These are phyloP conservation scores for Malassezia equina DNA, from an alignment of 1,284 basidiomycete genomes.

Conservation along the genomic window DNA sequence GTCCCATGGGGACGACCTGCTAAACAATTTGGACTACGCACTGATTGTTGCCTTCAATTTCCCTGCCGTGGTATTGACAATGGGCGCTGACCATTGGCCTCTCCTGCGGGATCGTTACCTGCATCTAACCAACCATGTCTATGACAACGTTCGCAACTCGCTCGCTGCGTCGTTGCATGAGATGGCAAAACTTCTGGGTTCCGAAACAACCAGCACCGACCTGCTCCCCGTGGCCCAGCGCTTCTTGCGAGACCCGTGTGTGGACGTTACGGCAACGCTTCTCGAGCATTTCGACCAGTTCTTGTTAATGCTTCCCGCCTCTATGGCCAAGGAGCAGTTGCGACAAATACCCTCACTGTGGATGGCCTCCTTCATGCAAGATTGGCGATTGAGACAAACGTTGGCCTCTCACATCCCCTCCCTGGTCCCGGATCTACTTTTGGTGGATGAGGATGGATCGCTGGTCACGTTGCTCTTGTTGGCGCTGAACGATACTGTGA, in stretches of 20 bases:
- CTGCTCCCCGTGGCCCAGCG: conserved; percentile 57
- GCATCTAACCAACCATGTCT: conserved; percentile 55
- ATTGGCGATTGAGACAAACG: conserved; percentile 75
- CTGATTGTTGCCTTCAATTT: conserved; percentile 88
- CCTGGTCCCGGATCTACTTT: conserved; percentile 50
- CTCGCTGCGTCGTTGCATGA: conserved; percentile 81
- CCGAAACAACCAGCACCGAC: conserved; percentile 60
- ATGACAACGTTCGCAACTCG: conserved; percentile 60
- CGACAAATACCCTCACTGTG: conserved; percentile 57
- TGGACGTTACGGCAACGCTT: conserved; percentile 55
- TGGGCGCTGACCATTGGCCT: conserved; percentile 67
- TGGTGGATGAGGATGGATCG: conserved; percentile 45
- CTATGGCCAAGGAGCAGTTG: conserved; percentile 55
- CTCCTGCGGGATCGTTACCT: conserved; percentile 64
- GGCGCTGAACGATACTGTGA: conserved; percentile 68
- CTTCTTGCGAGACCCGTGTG: conserved; percentile 57
- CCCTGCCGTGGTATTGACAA: conserved; percentile 76
- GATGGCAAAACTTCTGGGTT: conserved; percentile 72
- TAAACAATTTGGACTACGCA: conserved; percentile 60
- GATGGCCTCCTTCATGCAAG: conserved; percentile 57
- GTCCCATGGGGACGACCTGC: not conserved
- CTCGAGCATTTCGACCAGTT: conserved; percentile 50
- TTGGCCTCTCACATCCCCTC: conserved; percentile 57
- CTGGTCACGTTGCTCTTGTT: conserved; percentile 54
- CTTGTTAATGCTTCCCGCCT: conserved; percentile 54